Evolutionary conservation across 768 basidiomycete genomes (phyloP), one percentile per base, ranked within the genome.

Genomic region (Suillus occidentalis): DNA sequence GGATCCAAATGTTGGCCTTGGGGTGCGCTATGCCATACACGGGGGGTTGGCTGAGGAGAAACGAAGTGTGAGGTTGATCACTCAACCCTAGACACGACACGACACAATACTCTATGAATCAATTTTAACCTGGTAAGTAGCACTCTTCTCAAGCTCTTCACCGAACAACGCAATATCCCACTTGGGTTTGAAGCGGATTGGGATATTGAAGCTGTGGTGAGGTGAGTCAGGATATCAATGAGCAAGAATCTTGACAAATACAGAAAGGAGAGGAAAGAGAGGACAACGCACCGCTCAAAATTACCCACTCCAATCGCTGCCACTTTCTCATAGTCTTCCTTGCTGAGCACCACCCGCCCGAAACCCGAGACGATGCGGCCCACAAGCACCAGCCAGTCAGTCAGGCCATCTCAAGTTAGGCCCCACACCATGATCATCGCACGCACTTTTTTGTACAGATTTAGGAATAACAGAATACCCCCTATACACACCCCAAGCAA

Each of bases 401-500:
- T n/a, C n/a, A n/a, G n/a, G n/a, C n/a, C n/a, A n/a, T n/a, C n/a
- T n/a, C n/a, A n/a, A n/a, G n/a, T 31, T 16, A 42, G 28, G 34
- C 4, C 49, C 64, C 18, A n/a, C 61, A 31, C 63, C 74, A 22
- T 45, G 20, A 28, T n/a, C n/a, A n/a, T n/a, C 13, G 3, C 18
- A 59, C 40, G 13, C 9, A 84, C 82, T 77, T 71, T 89, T 81
- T 64, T 88, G 81, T 34, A 93, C 90, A 63, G 86, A 88, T 83
- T 95, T 95, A 20, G 94, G 94, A 70, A 95, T 92, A 66, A 95
- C 89, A 10, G 87, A 88, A 75, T 87, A 89, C 14, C 92, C 94
- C 49, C 92, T 84, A 69, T 87, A 74, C 43, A 77, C 84, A 14
- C 87, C 89, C 92, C 92, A 96, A 0, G 92, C 91, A 66, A 97